These are phyloP conservation scores for Pythium insidiosum DNA, from an alignment of 352 stramenopile species.

Conservation along the genomic window DNA sequence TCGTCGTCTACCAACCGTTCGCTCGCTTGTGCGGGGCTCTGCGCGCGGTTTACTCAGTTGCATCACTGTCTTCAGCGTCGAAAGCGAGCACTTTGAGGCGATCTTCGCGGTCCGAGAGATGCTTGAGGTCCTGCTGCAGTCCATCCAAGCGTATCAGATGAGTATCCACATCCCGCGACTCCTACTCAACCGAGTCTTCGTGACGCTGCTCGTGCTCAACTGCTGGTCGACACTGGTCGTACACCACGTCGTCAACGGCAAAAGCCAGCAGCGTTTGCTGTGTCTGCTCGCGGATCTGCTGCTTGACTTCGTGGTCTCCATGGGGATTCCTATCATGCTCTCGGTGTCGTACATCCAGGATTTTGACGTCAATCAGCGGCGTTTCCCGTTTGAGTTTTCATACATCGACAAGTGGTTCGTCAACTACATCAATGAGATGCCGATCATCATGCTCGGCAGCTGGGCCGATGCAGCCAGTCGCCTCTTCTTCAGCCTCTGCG, in stretches of 20 bases:
- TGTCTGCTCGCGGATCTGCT: constrained; percentile 8
- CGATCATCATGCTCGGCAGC: constrained; percentile 2
- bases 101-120: constrained; percentile 9
- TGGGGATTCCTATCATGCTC: constrained; percentile 1
- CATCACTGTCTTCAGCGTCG: too few species aligned
- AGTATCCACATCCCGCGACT: constrained; percentile 3
- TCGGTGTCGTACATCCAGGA: not conserved
- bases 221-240: too few species aligned
- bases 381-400: not conserved
- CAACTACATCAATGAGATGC: too few species aligned
- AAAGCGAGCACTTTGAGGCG: constrained; percentile 6
- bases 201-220: too few species aligned
- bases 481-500: constrained; percentile 10
- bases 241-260: not conserved
- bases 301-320: constrained; percentile 4
- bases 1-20: too few species aligned
- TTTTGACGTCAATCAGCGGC: constrained; percentile 1
- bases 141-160: constrained; percentile 9
- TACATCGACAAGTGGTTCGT: constrained; percentile 9
- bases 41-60: too few species aligned
- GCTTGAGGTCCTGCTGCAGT: constrained; percentile 4
- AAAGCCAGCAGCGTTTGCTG: constrained; percentile 1
- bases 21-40: too few species aligned
- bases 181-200: constrained; percentile 7
- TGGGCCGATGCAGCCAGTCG: constrained; percentile 6